Evolutionary conservation across 1,284 basidiomycete genomes (phyloP), one percentile per base, ranked within the genome.

Genomic region (Microbotryomycetes sp.): DNA sequence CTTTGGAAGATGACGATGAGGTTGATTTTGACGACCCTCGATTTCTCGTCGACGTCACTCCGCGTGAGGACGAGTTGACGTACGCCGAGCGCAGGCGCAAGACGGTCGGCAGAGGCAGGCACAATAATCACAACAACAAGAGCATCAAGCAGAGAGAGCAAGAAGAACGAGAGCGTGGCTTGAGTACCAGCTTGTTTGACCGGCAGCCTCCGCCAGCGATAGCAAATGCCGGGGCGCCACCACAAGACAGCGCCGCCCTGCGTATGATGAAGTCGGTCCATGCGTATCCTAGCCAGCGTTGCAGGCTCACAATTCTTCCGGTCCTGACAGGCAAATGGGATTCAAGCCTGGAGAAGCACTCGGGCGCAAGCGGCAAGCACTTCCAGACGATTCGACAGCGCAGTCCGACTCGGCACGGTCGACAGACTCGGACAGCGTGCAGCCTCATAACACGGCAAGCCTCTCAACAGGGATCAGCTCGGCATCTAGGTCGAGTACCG

Each of bases 261-360:
- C 56, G 28, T 31, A 72, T 72, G 69, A 72, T 72, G 71, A 64
- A 59, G 66, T 63, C 35, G 45, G 65, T 59, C 15, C 49, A 51
- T 23, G 18, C 49, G 15, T 21, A 1, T n/a, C 21, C 24, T 4
- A 24, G 24, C n/a, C 21, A 21, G 2, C 7, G 13, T 24, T 9
- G 16, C 7, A 23, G 23, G 15, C 46, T 56, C 28, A 45, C 24
- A 1, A 0, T 35, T 5, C 1, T 23, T 18, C 7, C 21, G 4
- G 21, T 2, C 18, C 15, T 31, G 0, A 21, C 59, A 66, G 64
- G 47, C 59, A 61, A 31, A 72, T 72, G 71, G 71, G 71, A 4
- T 72, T 70, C 65, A 68, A 60, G 47, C 71, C 71, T 2, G 71
- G 71, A 15, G 64, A 72, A 27, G 68, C 67, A 27, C 56, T 72